Base-by-base conservation (phyloP, 257 asterid genomes). In the Solanum sitiens region DNA sequence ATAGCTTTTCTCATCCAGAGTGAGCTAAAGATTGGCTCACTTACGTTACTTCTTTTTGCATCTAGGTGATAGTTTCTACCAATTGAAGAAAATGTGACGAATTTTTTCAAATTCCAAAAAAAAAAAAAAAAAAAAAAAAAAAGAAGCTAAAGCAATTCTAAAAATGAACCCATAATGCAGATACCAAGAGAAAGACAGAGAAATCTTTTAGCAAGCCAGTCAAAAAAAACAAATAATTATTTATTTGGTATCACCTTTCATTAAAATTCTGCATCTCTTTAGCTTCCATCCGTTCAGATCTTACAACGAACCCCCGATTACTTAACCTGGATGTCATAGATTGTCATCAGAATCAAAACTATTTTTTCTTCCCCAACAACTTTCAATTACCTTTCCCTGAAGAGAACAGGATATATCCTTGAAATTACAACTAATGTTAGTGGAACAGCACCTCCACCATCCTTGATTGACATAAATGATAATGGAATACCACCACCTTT, bases 381-480 rank as follows among this genome's bases (percentile, higher is more conserved):
- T 47, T 85, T 84, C 91, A 87, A 61, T 84, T 94, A 97, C 99
- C 99, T 97, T 94, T 96, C 99, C 91, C 93, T 87, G 92, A 94
- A 96, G 82, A 95, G 93, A 92, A 97, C 90, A 86, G 98, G 99
- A 90, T 96, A 97, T 87, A 92, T 92, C 95, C 98, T 92, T 88
- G 94, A 92, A 82, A 97, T 88, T 59, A 98, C 98, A 84, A 96
- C 92, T 87, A 96, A 77, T 83, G 99, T 97, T 90, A 94, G 90
- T 70, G 99, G 98, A 85, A 96, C 96, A 76, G 91, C 87, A 83
- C 99, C 99, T 90, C 99, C 99, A 32, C 90, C 89, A 86, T 93
- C 92, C 92, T 94, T 97, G 89, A 97, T 97, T 92, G 94, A 96
- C 92, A 92, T 92, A 92, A 97, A 96, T 59, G 99, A 95, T 92